Percentiles rank a stretch among this genome's conserved stretches.
phyloP scores from a whole-genome alignment of 1,284 basidiomycete genomes.

The Puccinia coronata region DNA sequence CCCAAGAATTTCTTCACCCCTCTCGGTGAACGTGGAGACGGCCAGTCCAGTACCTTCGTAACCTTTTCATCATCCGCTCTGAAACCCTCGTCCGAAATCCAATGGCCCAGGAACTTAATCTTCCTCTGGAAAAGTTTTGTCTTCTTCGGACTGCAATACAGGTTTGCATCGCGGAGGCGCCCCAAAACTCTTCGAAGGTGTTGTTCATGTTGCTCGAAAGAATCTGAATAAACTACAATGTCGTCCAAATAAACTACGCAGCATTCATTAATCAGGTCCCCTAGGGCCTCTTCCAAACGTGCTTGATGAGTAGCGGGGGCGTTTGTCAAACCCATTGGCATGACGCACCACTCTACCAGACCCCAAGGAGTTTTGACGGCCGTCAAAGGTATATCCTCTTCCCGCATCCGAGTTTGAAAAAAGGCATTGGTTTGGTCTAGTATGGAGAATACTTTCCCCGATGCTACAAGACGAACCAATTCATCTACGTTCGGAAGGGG shows the following conservation, averaged over 20 bases:
- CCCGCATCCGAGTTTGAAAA: too few relatives aligned
- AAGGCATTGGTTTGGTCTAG: too few relatives aligned
- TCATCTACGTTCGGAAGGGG: too few relatives aligned
- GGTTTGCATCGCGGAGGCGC: not conserved
- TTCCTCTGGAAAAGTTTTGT: conserved; percentile 54
- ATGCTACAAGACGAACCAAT: too few relatives aligned
- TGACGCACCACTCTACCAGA: conserved; percentile 55
- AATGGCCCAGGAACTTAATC: conserved; percentile 60
- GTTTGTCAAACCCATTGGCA: conserved; percentile 61
- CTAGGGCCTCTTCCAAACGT: conserved; percentile 49
- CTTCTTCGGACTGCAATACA: conserved; percentile 26
- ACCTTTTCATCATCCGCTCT: conserved; percentile 58
- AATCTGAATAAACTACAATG: conserved; percentile 62
- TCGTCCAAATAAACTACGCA: conserved; percentile 63
- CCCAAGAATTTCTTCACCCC: conserved; percentile 61
- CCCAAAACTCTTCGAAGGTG: not conserved
- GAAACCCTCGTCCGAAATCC: conserved; percentile 58
- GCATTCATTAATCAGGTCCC: conserved; percentile 58
- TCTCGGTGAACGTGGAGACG: conserved; percentile 53
- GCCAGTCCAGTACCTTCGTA: conserved; percentile 60
- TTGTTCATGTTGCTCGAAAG: conserved; percentile 58
- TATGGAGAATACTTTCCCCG: too few relatives aligned
- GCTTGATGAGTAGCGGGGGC: conserved; percentile 59
- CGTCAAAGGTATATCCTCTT: too few relatives aligned
- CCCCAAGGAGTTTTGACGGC: too few relatives aligned